Conservation (phyloP, 129 eudicot genomes). For the Helianthus tuberosus region DNA sequence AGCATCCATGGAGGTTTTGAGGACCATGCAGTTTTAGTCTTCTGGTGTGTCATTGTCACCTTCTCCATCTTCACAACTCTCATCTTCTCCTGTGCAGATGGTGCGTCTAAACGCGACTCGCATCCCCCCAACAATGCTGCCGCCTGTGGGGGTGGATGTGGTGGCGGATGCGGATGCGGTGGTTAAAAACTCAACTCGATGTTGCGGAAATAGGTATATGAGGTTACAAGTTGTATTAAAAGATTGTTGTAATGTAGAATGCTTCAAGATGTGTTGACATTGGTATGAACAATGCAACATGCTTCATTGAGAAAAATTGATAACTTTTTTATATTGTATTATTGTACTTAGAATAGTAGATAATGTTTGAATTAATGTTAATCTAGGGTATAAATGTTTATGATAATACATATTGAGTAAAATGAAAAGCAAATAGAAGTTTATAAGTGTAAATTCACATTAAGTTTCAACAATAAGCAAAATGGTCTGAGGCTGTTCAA, state of each 20-base stretch:
- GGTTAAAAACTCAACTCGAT: conserved; percentile 1
- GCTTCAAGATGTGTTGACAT: not conserved
- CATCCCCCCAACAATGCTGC: conserved; percentile 25
- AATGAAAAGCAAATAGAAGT: no score
- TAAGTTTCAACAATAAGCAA: no score
- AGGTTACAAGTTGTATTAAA: not conserved
- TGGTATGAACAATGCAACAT: conserved; percentile 9
- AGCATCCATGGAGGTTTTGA: conserved; percentile 19
- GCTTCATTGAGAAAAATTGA: not conserved
- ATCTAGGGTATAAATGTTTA: no score
- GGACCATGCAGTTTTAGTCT: conserved; percentile 22
- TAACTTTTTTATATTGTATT: not conserved
- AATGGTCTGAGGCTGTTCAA: no score
- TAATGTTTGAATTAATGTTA: no score
- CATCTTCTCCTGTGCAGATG: conserved; percentile 29
- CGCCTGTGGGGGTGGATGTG: conserved; percentile 24
- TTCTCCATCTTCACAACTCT: conserved; percentile 23
- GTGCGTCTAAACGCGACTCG: conserved; percentile 17
- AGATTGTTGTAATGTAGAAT: not conserved
- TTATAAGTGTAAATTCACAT: no score
- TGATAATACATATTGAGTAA: no score
- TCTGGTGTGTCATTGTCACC: conserved; percentile 20
- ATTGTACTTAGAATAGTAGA: not conserved
- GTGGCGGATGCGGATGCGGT: conserved; percentile 30
- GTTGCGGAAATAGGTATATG: not conserved